A percentile compares a stretch with the other conserved stretches of the same genome.
Conservation (phyloP, 441 rosid genomes). For the Flueggea neowawraea region DNA sequence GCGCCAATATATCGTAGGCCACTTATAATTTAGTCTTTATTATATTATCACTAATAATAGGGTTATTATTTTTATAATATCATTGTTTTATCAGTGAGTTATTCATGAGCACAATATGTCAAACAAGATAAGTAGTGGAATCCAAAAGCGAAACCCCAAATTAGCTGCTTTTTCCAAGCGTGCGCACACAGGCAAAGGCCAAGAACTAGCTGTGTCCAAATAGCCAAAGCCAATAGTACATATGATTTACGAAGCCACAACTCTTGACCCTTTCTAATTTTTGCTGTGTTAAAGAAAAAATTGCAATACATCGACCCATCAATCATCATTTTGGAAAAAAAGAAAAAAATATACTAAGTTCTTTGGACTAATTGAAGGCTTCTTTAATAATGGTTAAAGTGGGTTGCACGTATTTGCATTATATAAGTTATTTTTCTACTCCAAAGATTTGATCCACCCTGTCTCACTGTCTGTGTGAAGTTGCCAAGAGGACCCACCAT, state of each 20-base stretch:
- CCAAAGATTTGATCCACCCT: slow-evolving; percentile 12
- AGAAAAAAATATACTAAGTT: slow-evolving; percentile 14
- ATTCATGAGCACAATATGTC: background rate
- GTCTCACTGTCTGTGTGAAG: background rate
- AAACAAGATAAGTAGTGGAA: slow-evolving; percentile 8
- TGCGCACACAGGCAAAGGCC: too few relatives aligned
- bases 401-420: slow-evolving; percentile 12
- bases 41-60: too few relatives aligned
- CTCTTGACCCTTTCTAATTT: too few relatives aligned
- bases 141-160: slow-evolving; percentile 2
- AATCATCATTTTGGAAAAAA: background rate
- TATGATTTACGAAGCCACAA: too few relatives aligned
- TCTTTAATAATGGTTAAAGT: slow-evolving; percentile 27
- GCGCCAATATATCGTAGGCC: too few relatives aligned
- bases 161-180: too few relatives aligned
- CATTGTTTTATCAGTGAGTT: background rate
- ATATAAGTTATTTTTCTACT: background rate
- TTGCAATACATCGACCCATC: too few relatives aligned
- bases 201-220: too few relatives aligned
- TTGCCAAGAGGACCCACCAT: slow-evolving; percentile 5
- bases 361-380: slow-evolving; percentile 18
- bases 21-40: too few relatives aligned
- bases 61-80: background rate
- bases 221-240: too few relatives aligned
- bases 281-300: too few relatives aligned